These are phyloP conservation scores for Rosa rugosa DNA, from an alignment of 306 rosid genomes.

Conservation along the genomic window DNA sequence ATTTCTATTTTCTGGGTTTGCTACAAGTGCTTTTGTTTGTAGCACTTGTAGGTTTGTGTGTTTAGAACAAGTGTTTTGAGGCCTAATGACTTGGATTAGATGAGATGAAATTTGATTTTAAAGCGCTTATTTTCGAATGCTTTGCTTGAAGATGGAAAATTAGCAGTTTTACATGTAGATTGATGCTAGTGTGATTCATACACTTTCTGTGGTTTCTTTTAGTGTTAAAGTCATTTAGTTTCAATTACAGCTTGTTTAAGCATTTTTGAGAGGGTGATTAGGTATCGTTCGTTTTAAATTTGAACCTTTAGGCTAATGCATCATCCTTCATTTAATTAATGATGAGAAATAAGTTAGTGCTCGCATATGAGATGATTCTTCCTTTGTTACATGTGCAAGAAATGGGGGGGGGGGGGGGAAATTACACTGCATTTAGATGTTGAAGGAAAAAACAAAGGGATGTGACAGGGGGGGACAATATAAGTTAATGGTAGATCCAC, in stretches of 20 bases:
- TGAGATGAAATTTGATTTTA: neutral
- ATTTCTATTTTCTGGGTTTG: slow-evolving; percentile 20
- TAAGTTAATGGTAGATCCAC: slow-evolving; percentile 24
- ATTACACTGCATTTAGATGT: slow-evolving; percentile 11
- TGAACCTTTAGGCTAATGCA: neutral
- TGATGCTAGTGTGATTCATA: neutral
- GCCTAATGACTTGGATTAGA: neutral
- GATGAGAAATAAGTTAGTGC: slow-evolving; percentile 11
- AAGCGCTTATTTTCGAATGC: neutral
- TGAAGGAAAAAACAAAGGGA: neutral
- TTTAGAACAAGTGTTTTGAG: neutral
- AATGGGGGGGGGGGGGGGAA: slow-evolving; percentile 14
- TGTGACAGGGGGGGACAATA: neutral
- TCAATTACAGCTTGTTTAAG: slow-evolving; percentile 6
- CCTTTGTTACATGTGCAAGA: slow-evolving; percentile 12
- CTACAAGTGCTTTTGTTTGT: neutral
- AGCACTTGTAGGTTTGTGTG: slow-evolving; percentile 4
- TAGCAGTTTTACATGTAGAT: neutral
- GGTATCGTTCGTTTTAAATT: no score
- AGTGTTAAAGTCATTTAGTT: neutral
- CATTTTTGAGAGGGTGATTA: neutral
- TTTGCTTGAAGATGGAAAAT: neutral
- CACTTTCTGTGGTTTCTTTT: neutral
- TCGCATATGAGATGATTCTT: neutral
- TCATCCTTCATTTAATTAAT: neutral